Conservation (phyloP, 2,329 filamentous ascomycete species). For the Rhexocercosporidium sp. region DNA sequence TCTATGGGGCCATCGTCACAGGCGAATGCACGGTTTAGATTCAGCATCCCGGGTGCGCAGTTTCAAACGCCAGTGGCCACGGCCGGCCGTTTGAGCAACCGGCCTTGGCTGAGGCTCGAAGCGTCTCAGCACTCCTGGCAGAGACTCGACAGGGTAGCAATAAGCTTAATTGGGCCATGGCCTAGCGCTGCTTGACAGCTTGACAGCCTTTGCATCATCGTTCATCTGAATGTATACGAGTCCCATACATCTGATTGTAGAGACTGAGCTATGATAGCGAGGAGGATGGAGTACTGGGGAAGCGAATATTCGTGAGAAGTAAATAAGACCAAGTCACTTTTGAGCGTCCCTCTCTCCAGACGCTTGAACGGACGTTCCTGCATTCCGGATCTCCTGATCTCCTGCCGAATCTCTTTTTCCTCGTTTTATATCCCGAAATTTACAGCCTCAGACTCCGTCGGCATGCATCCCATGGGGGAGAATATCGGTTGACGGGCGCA, state of each 20-base stretch:
- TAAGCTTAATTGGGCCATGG: slow-evolving; percentile 16
- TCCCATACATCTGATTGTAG: background rate
- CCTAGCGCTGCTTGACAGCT: slow-evolving; percentile 3
- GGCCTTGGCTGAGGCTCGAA: slow-evolving; percentile 10
- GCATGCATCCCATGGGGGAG: background rate
- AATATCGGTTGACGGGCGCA: slow-evolving; percentile 10
- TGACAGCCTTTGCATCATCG: background rate
- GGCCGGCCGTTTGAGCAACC: slow-evolving; percentile 10
- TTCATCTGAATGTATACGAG: slow-evolving; percentile 2
- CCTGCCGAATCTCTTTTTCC: background rate
- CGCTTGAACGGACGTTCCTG: too few species aligned
- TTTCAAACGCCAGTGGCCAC: slow-evolving; percentile 6
- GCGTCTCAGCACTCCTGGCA: slow-evolving; percentile 9
- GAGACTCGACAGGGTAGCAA: slow-evolving; percentile 5
- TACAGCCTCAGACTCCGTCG: slow-evolving; percentile 3
- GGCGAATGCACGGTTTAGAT: background rate
- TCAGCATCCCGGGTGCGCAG: background rate
- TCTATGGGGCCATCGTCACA: background rate
- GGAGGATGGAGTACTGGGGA: slow-evolving; percentile 2
- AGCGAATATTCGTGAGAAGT: background rate
- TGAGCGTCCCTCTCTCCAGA: background rate
- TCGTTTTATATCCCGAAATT: slow-evolving; percentile 3
- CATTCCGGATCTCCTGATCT: slow-evolving; percentile 4
- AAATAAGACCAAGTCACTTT: background rate
- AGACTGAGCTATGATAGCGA: background rate